A percentile compares a stretch with the other conserved stretches of the same genome.
phyloP scores from a whole-genome alignment of 371 early-diverging fungal genomes.

The Choanephora cucurbitarum region DNA sequence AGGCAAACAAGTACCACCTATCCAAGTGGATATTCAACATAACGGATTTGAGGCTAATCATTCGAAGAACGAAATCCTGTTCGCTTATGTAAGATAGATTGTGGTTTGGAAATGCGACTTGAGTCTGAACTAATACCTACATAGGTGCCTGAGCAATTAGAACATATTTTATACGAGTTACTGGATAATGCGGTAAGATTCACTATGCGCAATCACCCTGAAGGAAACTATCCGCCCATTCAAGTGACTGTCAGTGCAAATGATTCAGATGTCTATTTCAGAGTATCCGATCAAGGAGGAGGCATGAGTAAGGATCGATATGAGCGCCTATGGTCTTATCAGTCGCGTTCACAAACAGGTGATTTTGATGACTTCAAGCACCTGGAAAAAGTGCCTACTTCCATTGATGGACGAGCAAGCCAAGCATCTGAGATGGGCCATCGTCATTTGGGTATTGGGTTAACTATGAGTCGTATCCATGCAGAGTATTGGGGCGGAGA shows the following conservation, averaged over 20 bases:
- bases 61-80: slow-evolving; percentile 36
- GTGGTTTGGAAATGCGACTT: too few species aligned
- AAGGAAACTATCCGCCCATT: slow-evolving; percentile 64
- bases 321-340: slow-evolving; percentile 82
- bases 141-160: slow-evolving; percentile 84
- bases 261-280: slow-evolving; percentile 78
- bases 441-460: slow-evolving; percentile 71
- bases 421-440: slow-evolving; percentile 35
- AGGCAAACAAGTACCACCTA: slow-evolving; percentile 19
- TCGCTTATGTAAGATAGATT: slow-evolving; percentile 54
- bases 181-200: slow-evolving; percentile 85
- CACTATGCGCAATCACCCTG: slow-evolving; percentile 40
- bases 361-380: slow-evolving; percentile 40
- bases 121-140: too few species aligned
- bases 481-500: slow-evolving; percentile 82
- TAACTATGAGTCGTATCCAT: slow-evolving; percentile 82
- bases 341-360: slow-evolving; percentile 35
- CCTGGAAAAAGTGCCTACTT: slow-evolving; percentile 38
- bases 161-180: slow-evolving; percentile 93
- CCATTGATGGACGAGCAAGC: slow-evolving; percentile 31
- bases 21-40: slow-evolving; percentile 28
- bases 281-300: slow-evolving; percentile 91
- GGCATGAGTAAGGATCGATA: slow-evolving; percentile 73
- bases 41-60: slow-evolving; percentile 8
- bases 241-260: slow-evolving; percentile 81